A percentile compares a stretch with the other conserved stretches of the same genome.
Evolutionary conservation across 768 basidiomycete species (phyloP).

Genomic region (Leucocoprinus sp.): DNA sequence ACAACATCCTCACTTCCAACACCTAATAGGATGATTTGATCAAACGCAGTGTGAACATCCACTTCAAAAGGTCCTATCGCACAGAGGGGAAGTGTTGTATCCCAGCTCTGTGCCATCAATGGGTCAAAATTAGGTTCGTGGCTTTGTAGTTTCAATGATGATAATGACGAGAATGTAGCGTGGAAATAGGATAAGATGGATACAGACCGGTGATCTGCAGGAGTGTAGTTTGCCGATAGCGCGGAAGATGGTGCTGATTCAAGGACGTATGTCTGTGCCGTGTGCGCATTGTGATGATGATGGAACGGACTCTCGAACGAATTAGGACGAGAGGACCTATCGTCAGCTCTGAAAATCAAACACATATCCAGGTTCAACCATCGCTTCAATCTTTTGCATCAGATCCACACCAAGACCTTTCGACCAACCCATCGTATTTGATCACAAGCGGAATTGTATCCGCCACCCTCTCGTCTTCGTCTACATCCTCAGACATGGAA

Average conservation of each 20-base stretch:
- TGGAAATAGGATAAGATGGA: constrained; percentile 77
- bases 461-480: constrained; percentile 30
- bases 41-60: constrained; percentile 45
- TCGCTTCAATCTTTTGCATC: constrained; percentile 56
- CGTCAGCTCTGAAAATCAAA: constrained; percentile 39
- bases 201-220: constrained; percentile 67
- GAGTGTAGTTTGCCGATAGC: constrained; percentile 35
- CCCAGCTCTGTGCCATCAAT: constrained; percentile 47
- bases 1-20: constrained; percentile 76
- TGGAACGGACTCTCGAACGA: neutral
- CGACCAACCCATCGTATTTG: constrained; percentile 96
- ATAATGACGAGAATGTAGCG: constrained; percentile 25
- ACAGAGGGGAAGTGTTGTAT: constrained; percentile 58
- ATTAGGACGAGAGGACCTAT: constrained; percentile 1
- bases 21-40: constrained; percentile 60
- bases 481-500: constrained; percentile 16
- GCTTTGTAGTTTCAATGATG: constrained; percentile 7
- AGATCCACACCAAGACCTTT: constrained; percentile 90
- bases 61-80: constrained; percentile 69
- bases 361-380: constrained; percentile 51
- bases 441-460: constrained; percentile 76
- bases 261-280: constrained; percentile 28
- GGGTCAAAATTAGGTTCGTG: constrained; percentile 19
- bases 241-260: constrained; percentile 36
- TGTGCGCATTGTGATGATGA: neutral